Conservation (phyloP, 768 basidiomycete species). For the Porphyrellus cyaneotinctus region DNA sequence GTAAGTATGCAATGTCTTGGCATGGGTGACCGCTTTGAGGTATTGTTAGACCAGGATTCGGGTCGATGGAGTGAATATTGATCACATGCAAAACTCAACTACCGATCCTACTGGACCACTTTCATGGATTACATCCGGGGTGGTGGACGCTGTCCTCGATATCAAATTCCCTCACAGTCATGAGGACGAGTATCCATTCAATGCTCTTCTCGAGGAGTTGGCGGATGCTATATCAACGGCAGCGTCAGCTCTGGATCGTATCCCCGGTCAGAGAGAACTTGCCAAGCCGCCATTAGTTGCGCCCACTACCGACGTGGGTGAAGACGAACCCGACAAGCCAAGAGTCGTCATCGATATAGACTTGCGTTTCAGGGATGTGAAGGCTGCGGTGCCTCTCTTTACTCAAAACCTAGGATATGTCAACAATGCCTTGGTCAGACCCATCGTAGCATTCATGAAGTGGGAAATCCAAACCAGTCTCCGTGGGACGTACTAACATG, state of each 20-base stretch:
- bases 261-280: slow-evolving; percentile 83
- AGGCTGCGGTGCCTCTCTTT: slow-evolving; percentile 92
- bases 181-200: slow-evolving; percentile 64
- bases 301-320: slow-evolving; percentile 45
- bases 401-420: slow-evolving; percentile 84
- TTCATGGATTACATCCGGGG: slow-evolving; percentile 97
- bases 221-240: slow-evolving; percentile 80
- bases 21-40: background rate
- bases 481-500: background rate
- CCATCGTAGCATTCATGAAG: slow-evolving; percentile 99
- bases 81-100: slow-evolving; percentile 85
- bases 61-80: slow-evolving; percentile 94
- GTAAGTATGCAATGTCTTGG: slow-evolving; percentile 40
- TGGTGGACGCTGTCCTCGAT: slow-evolving; percentile 94
- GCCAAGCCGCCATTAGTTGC: slow-evolving; percentile 82
- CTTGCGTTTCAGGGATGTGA: slow-evolving; percentile 89
- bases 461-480: slow-evolving; percentile 36
- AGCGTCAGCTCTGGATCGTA: slow-evolving; percentile 55
- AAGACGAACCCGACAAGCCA: slow-evolving; percentile 32
- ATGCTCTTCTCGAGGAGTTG: slow-evolving; percentile 83
- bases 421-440: slow-evolving; percentile 88
- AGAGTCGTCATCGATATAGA: slow-evolving; percentile 87
- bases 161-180: slow-evolving; percentile 92
- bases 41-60: slow-evolving; percentile 78
- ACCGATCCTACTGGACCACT: slow-evolving; percentile 78